Percentiles rank a stretch among this genome's conserved stretches.
Conservation (phyloP, 495 filamentous ascomycete species). For the Daldinia childiae region DNA sequence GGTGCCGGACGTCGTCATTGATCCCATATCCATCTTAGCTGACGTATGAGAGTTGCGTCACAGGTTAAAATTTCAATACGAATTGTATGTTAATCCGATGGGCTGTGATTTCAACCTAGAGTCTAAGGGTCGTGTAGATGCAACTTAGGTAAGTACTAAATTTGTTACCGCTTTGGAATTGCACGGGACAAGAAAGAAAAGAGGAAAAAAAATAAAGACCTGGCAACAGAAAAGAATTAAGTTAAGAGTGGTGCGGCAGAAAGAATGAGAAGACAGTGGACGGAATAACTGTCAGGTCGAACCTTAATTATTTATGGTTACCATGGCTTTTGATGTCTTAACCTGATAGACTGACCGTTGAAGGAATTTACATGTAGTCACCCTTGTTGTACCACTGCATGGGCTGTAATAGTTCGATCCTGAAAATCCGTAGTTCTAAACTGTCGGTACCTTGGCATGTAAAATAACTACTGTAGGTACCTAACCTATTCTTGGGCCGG, state of each 20-base stretch:
- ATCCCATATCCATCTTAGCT: conserved; percentile 14
- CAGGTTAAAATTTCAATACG: neutral
- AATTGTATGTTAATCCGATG: neutral
- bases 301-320: neutral
- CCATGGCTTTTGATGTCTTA: neutral
- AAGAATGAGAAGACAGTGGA: neutral
- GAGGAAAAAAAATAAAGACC: neutral
- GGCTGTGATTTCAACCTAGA: neutral
- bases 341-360: neutral
- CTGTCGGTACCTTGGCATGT: neutral
- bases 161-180: neutral
- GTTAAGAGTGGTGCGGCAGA: neutral
- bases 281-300: neutral
- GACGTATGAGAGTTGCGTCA: neutral
- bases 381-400: neutral
- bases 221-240: neutral
- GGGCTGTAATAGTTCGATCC: neutral
- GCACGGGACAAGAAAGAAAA: neutral
- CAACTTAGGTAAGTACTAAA: neutral
- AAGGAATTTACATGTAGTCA: neutral
- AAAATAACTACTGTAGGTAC: conserved; percentile 8
- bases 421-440: neutral
- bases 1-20: conserved; percentile 1
- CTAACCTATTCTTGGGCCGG: neutral
- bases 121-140: neutral